Conservation (phyloP, 1,284 basidiomycete genomes). For the Irpex sp. region DNA sequence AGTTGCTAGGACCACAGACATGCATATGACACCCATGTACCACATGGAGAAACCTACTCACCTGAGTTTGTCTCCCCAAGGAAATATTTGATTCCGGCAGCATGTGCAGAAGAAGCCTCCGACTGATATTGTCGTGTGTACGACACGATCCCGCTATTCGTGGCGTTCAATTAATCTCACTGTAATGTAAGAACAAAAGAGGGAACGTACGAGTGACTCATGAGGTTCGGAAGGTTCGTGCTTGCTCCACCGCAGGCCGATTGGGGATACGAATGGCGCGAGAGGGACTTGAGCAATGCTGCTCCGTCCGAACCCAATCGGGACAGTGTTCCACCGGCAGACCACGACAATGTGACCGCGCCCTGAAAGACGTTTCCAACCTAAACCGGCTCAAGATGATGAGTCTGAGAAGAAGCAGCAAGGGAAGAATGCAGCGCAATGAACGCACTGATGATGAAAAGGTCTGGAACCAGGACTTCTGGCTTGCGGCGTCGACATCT, state of each 20-base stretch:
- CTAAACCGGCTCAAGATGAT: slow-evolving; percentile 13
- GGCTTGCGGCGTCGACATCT: slow-evolving; percentile 31
- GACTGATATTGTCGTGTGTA: slow-evolving; percentile 34
- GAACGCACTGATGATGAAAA: slow-evolving; percentile 30
- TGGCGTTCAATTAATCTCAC: not conserved
- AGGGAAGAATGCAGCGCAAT: not conserved
- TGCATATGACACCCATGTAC: not conserved
- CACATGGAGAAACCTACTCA: slow-evolving; percentile 10
- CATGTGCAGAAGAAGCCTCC: slow-evolving; percentile 35
- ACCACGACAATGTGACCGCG: slow-evolving; percentile 41
- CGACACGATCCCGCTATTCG: slow-evolving; percentile 32
- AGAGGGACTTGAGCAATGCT: slow-evolving; percentile 34
- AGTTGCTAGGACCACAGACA: slow-evolving; percentile 27
- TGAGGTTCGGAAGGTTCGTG: slow-evolving; percentile 36
- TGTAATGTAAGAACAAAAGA: not conserved
- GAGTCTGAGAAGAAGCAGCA: not conserved
- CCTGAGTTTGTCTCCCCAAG: slow-evolving; percentile 45
- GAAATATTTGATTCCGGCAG: slow-evolving; percentile 35
- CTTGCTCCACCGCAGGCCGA: slow-evolving; percentile 39
- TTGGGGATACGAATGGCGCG: slow-evolving; percentile 42
- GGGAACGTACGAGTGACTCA: slow-evolving; percentile 37
- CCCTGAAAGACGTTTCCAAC: slow-evolving; percentile 39
- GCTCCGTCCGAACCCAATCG: slow-evolving; percentile 31
- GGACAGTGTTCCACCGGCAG: slow-evolving; percentile 32
- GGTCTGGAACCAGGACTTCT: slow-evolving; percentile 35